These are phyloP conservation scores for Anaeromyces robustus DNA, from an alignment of 192 early-diverging fungal species.

Conservation along the genomic window DNA sequence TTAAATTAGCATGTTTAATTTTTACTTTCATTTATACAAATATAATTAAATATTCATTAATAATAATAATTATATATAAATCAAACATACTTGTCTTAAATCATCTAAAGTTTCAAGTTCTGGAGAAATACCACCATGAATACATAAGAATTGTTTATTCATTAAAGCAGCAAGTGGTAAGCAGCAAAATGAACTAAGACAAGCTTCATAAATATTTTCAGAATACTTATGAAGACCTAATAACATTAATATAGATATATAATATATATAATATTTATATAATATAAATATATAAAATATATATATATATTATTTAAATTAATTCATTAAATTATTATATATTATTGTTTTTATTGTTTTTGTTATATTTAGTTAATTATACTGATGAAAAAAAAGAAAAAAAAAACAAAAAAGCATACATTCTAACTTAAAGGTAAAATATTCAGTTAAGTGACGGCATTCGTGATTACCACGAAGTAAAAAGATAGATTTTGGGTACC, in stretches of 20 bases:
- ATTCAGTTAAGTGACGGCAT: conserved; percentile 91
- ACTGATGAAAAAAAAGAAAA: no score
- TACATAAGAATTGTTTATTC: conserved; percentile 91
- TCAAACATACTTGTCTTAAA: conserved; percentile 33
- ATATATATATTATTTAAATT: no score
- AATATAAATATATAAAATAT: no score
- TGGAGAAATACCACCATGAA: conserved; percentile 89
- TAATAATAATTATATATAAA: background rate
- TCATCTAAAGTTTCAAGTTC: conserved; percentile 86
- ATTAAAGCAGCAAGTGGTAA: conserved; percentile 85
- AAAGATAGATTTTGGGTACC: conserved; percentile 72
- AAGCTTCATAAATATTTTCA: conserved; percentile 78
- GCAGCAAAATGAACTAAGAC: conserved; percentile 77
- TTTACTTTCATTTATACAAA: no score
- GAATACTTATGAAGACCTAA: conserved; percentile 87
- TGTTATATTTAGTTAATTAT: no score
- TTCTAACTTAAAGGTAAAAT: conserved; percentile 96
- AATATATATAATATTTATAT: no score
- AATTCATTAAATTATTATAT: no score
- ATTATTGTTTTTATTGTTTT: no score
- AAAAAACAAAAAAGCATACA: no score
- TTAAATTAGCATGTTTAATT: no score
- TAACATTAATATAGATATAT: no score
- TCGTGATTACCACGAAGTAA: conserved; percentile 78
- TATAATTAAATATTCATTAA: no score